Percentiles rank a stretch among this genome's conserved stretches.
These are phyloP conservation scores for Ophiosphaerella korrae DNA, from an alignment of 2,329 filamentous ascomycete genomes.

Conservation along the genomic window DNA sequence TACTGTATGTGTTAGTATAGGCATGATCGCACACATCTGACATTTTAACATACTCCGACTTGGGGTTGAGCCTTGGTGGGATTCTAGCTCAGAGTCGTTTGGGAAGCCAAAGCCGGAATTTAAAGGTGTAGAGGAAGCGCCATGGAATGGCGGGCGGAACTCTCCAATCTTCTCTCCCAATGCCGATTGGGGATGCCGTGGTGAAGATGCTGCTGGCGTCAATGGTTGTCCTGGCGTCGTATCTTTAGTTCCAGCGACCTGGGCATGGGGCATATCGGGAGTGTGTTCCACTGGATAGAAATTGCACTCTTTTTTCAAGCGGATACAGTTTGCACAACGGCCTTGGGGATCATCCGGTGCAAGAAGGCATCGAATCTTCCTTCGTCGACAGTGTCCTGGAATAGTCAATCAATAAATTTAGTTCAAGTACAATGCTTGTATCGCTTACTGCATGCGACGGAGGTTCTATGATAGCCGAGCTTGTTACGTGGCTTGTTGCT, in stretches of 20 bases:
- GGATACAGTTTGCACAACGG: slow-evolving; percentile 90
- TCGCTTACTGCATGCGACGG: slow-evolving; percentile 90
- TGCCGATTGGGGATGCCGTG: slow-evolving; percentile 37
- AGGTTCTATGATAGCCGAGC: slow-evolving; percentile 92
- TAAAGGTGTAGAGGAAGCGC: slow-evolving; percentile 13
- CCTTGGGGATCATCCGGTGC: slow-evolving; percentile 73
- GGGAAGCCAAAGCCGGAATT: slow-evolving; percentile 31
- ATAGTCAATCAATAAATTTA: slow-evolving; percentile 23
- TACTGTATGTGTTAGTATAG: slow-evolving; percentile 30
- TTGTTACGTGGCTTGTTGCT: slow-evolving; percentile 82
- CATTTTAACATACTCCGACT: slow-evolving; percentile 32
- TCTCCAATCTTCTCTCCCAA: slow-evolving; percentile 39
- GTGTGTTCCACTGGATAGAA: slow-evolving; percentile 88
- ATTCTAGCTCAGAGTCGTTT: slow-evolving; percentile 34
- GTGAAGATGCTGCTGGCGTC: slow-evolving; percentile 57
- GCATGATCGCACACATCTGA: not conserved
- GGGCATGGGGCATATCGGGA: slow-evolving; percentile 55
- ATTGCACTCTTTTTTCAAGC: slow-evolving; percentile 91
- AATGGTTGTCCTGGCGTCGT: slow-evolving; percentile 48
- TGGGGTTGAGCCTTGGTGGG: slow-evolving; percentile 26
- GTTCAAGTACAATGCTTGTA: not conserved
- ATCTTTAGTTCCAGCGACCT: slow-evolving; percentile 52
- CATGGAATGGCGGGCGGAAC: slow-evolving; percentile 35
- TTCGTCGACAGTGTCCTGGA: slow-evolving; percentile 84
- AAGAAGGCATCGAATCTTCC: slow-evolving; percentile 90